Evolutionary conservation across 2,329 filamentous ascomycete genomes (phyloP).

Genomic region (Fusarium piperis): DNA sequence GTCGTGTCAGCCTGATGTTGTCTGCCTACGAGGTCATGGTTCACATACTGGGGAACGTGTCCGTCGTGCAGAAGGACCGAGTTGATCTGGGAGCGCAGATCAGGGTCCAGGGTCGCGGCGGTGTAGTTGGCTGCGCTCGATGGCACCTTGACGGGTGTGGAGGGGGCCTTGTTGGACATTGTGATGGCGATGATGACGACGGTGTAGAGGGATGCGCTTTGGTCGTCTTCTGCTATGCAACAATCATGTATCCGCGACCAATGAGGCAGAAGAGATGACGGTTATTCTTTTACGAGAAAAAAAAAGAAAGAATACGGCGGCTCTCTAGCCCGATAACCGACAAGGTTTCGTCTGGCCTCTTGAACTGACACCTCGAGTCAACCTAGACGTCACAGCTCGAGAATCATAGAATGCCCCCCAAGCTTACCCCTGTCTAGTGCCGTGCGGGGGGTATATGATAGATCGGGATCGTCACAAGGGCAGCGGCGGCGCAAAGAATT

Average conservation of each 20-base stretch:
- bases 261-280: neutral
- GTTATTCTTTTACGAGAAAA: neutral
- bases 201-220: neutral
- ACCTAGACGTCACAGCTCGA: neutral
- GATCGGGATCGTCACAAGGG: neutral
- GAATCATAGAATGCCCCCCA: neutral
- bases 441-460: neutral
- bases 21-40: neutral
- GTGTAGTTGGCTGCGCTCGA: slow-evolving; percentile 68
- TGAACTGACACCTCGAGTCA: neutral
- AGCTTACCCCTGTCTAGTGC: neutral
- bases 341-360: neutral
- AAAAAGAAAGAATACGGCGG: neutral
- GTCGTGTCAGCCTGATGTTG: slow-evolving; percentile 9
- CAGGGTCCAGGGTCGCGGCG: slow-evolving; percentile 68
- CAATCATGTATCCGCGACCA: neutral
- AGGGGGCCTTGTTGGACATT: slow-evolving; percentile 59
- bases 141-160: slow-evolving; percentile 70
- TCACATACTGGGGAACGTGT: slow-evolving; percentile 67
- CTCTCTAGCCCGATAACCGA: neutral
- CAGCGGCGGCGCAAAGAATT: neutral
- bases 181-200: neutral
- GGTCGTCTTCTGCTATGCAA: neutral
- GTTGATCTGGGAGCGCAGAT: slow-evolving; percentile 71
- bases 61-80: slow-evolving; percentile 66